These are phyloP conservation scores for Penicillium coffeae DNA, from an alignment of 495 filamentous ascomycete species.

Conservation along the genomic window DNA sequence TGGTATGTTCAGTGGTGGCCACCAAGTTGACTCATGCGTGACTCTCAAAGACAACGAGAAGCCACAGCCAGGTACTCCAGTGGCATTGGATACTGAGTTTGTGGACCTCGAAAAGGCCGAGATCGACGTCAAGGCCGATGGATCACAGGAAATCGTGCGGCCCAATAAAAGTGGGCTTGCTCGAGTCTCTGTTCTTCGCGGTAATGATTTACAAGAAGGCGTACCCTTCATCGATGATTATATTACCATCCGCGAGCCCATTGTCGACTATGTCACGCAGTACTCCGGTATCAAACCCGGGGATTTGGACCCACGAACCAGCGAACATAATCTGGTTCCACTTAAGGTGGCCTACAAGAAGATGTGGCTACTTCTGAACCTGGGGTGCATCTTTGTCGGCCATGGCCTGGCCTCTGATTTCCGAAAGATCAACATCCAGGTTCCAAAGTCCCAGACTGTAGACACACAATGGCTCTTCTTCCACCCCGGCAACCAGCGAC, in stretches of 20 bases:
- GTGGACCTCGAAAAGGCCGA: conserved; percentile 86
- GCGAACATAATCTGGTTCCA: conserved; percentile 74
- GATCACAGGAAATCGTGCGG: conserved; percentile 77
- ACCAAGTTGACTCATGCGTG: conserved; percentile 40
- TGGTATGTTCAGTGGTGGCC: conserved; percentile 26
- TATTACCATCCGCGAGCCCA: conserved; percentile 80
- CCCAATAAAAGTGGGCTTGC: conserved; percentile 82
- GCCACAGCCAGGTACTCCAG: conserved; percentile 64
- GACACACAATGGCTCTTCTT: conserved; percentile 90
- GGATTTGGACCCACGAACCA: conserved; percentile 72
- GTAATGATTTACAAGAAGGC: conserved; percentile 68
- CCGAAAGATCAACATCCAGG: conserved; percentile 94
- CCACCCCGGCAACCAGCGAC: conserved; percentile 59
- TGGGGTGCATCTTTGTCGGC: conserved; percentile 90
- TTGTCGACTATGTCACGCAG: conserved; percentile 93
- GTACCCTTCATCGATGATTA: conserved; percentile 96
- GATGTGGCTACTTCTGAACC: conserved; percentile 91
- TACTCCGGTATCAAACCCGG: conserved; percentile 85
- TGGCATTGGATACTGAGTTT: conserved; percentile 94
- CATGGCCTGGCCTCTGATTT: conserved; percentile 93
- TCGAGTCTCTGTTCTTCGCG: conserved; percentile 82
- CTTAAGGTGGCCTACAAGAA: conserved; percentile 96
- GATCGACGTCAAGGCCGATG: conserved; percentile 89
- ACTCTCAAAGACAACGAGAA: conserved; percentile 64
- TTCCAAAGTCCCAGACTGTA: conserved; percentile 85